Evolutionary conservation across 2,329 filamentous ascomycete genomes (phyloP), one percentile per base, ranked within the genome.

Genomic region (Drechslera avenae): DNA sequence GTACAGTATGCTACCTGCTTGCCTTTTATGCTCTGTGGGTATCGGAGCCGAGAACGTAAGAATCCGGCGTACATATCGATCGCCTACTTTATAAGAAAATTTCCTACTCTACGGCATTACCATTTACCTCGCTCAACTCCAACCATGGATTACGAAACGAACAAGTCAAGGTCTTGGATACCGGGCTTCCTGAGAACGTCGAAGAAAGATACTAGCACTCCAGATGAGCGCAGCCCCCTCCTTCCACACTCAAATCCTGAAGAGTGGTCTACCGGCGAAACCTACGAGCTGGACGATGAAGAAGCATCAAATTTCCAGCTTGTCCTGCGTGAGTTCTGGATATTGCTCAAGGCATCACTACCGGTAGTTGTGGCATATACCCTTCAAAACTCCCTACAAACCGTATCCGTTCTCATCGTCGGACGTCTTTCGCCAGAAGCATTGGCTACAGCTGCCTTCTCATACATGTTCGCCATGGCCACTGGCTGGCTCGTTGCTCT

Each of bases 391-490:
- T 91, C 88, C 4, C 77, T 96, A 0, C 91, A 96, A 68, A 95
- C 91, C 0, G 70, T 89, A 1, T 94, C 90, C 0, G 89, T 96
- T 4, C 76, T 96, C 37, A 86, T 96, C 31, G 90, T 90, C 3
- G 91, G 91, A 8, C 85, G 89, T 2, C 77, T 91, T 0, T 92
- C 88, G 0, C 87, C 91, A 1, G 88, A 94, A 71, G 86, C 90
- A 1, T 77, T 96, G 5, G 89, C 91, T 0, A 89, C 88, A 0
- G 87, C 90, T 1, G 90, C 91, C 0, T 96, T 96, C 66, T 89
- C 88, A 2, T 93, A 94, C 77, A 96, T 96, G 91, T 96, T 96
- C 62, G 91, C 91, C 46, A 91, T 93, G 88, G 86, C 88, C 17
- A 91, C 90, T 1, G 91, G 86, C 0, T 95, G 91, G 90, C 81